phyloP scores from a whole-genome alignment of 2,329 filamentous ascomycete species.

The Hypomyces rosellus region DNA sequence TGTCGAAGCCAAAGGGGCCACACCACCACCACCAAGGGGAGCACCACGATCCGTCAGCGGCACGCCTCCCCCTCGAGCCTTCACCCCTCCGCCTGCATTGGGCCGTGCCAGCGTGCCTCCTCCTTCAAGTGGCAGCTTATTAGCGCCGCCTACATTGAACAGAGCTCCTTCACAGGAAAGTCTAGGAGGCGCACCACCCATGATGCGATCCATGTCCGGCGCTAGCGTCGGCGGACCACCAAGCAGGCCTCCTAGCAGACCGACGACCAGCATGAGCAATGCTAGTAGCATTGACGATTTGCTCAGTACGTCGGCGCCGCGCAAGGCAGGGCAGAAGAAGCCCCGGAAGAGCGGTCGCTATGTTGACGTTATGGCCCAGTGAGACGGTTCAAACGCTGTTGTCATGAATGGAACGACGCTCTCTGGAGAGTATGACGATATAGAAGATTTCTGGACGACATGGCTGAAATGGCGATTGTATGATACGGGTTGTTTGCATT shows the following conservation, averaged over 20 bases:
- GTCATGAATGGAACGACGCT: neutral
- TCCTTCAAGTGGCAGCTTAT: constrained; percentile 20
- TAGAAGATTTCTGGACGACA: constrained; percentile 7
- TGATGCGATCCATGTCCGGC: constrained; percentile 44
- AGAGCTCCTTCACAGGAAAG: constrained; percentile 32
- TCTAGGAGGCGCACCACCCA: constrained; percentile 31
- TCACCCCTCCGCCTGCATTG: constrained; percentile 27
- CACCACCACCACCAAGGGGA: constrained; percentile 72
- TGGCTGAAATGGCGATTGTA: constrained; percentile 1
- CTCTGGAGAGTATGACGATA: neutral
- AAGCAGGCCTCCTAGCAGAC: constrained; percentile 58
- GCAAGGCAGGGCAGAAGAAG: constrained; percentile 61
- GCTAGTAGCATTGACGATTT: constrained; percentile 95
- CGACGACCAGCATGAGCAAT: constrained; percentile 77
- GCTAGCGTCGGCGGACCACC: constrained; percentile 36
- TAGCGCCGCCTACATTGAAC: constrained; percentile 25
- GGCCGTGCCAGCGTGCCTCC: constrained; percentile 27
- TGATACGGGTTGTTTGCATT: constrained; percentile 7
- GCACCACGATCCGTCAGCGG: constrained; percentile 47
- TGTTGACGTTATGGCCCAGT: constrained; percentile 90
- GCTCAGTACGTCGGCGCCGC: constrained; percentile 64
- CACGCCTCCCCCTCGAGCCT: constrained; percentile 41
- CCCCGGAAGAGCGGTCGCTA: constrained; percentile 81
- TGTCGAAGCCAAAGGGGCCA: constrained; percentile 51
- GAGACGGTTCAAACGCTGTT: constrained; percentile 14